Evolutionary conservation across 352 stramenopile species (phyloP).

Genomic region (Chrysophaeum taylorii): DNA sequence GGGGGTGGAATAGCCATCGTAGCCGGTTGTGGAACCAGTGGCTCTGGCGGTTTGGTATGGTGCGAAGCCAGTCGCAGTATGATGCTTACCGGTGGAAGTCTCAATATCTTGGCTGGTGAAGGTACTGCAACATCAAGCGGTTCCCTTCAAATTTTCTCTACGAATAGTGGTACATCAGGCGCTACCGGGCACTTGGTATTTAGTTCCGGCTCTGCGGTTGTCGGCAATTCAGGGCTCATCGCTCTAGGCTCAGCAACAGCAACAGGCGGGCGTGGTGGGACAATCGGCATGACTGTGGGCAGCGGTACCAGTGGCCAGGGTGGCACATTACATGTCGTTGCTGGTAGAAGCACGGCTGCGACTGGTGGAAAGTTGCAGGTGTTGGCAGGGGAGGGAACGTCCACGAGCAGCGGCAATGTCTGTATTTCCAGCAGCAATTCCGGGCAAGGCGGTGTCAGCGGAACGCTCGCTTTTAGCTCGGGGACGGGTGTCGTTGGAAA

Average conservation of each 20-base stretch:
- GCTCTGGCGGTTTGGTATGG: background rate
- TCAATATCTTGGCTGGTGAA: background rate
- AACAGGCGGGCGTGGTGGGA: background rate
- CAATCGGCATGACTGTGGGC: background rate
- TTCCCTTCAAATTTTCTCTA: slow-evolving; percentile 14
- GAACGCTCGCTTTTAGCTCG: slow-evolving; percentile 21
- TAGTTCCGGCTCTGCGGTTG: background rate
- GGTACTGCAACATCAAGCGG: slow-evolving; percentile 16
- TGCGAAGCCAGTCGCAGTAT: background rate
- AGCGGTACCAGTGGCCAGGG: background rate
- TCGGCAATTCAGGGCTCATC: background rate
- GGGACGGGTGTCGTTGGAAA: slow-evolving; percentile 21
- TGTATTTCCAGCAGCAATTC: background rate
- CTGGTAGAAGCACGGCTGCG: background rate
- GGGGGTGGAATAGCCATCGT: background rate
- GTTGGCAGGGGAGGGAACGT: background rate
- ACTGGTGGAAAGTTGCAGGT: background rate
- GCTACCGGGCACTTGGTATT: slow-evolving; percentile 14
- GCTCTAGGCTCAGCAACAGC: background rate
- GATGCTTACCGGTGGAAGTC: background rate
- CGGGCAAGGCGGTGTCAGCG: background rate
- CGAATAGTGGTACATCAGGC: background rate
- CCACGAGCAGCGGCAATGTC: background rate
- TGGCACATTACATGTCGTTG: background rate
- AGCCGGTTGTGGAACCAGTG: background rate